Percentiles rank a stretch among this genome's conserved stretches.
Evolutionary conservation across 2,329 filamentous ascomycete genomes (phyloP).

Genomic region (Fusarium sp.): DNA sequence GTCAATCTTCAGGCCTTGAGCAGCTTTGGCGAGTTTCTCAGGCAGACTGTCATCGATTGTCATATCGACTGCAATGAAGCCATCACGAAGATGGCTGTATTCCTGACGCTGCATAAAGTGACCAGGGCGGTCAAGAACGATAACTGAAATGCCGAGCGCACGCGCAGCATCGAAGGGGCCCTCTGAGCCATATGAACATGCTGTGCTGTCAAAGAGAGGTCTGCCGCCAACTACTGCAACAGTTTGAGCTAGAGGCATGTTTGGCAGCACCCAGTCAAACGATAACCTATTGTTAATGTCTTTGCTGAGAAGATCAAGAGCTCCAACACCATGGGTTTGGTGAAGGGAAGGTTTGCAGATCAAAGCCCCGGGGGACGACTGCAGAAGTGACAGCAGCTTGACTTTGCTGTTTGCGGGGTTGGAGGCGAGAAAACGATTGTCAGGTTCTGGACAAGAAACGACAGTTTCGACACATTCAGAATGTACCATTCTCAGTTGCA

Average conservation of each 20-base stretch:
- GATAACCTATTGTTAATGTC: not conserved
- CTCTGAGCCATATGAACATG: not conserved
- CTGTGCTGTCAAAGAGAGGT: not conserved
- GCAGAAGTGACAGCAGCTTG: not conserved
- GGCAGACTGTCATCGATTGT: not conserved
- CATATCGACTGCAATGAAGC: conserved; percentile 1
- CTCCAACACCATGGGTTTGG: not conserved
- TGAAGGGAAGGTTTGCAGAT: not conserved
- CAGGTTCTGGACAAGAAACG: not conserved
- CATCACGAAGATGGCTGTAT: not conserved
- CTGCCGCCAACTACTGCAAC: not conserved
- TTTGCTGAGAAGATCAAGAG: not conserved
- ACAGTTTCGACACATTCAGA: not conserved
- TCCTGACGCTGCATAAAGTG: not conserved
- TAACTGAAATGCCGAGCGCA: not conserved
- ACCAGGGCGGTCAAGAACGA: not conserved
- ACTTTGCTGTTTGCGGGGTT: not conserved
- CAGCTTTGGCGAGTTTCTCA: not conserved
- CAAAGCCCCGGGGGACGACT: not conserved
- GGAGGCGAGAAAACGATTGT: not conserved
- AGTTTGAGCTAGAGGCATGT: not conserved
- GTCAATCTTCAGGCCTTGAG: not conserved
- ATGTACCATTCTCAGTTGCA: not conserved
- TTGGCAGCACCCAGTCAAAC: not conserved
- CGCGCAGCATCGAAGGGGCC: not conserved